Evolutionary conservation across 2,329 filamentous ascomycete genomes (phyloP).

Genomic region (Diaporthe sp.): DNA sequence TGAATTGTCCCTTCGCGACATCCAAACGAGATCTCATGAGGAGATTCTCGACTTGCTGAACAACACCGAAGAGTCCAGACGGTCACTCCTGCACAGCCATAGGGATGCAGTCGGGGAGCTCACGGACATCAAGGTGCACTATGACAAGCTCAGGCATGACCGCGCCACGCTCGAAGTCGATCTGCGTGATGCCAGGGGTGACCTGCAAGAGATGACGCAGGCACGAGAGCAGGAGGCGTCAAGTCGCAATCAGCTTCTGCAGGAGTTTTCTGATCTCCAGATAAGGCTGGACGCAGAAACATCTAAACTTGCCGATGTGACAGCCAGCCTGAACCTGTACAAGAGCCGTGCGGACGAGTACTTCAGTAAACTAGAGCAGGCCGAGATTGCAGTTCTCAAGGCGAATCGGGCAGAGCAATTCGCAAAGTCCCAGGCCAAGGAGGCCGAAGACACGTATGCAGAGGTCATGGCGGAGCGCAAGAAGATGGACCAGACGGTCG

Average conservation of each 20-base stretch:
- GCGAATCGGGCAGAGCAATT: constrained; percentile 93
- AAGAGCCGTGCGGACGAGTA: constrained; percentile 95
- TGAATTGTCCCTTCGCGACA: constrained; percentile 88
- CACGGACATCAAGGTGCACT: constrained; percentile 86
- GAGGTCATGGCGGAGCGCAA: constrained; percentile 93
- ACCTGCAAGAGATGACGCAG: constrained; percentile 82
- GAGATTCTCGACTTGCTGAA: constrained; percentile 94
- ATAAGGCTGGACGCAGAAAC: constrained; percentile 91
- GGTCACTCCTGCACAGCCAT: constrained; percentile 84
- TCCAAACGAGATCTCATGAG: constrained; percentile 93
- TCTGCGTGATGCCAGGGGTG: constrained; percentile 84
- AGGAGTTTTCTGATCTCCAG: constrained; percentile 94
- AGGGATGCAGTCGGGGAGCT: constrained; percentile 89
- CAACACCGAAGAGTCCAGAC: constrained; percentile 90
- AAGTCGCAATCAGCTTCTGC: constrained; percentile 88
- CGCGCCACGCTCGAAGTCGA: constrained; percentile 87
- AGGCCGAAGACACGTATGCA: constrained; percentile 92
- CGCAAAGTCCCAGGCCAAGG: constrained; percentile 87
- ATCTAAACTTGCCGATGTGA: constrained; percentile 86
- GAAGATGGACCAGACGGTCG: constrained; percentile 87
- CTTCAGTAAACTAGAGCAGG: constrained; percentile 96
- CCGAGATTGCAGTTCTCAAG: constrained; percentile 94
- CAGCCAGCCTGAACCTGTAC: constrained; percentile 87
- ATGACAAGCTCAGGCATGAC: constrained; percentile 87
- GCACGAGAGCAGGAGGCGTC: constrained; percentile 88